Base-by-base conservation (phyloP, 148 eudicot species). In the Diospyros lotus region DNA sequence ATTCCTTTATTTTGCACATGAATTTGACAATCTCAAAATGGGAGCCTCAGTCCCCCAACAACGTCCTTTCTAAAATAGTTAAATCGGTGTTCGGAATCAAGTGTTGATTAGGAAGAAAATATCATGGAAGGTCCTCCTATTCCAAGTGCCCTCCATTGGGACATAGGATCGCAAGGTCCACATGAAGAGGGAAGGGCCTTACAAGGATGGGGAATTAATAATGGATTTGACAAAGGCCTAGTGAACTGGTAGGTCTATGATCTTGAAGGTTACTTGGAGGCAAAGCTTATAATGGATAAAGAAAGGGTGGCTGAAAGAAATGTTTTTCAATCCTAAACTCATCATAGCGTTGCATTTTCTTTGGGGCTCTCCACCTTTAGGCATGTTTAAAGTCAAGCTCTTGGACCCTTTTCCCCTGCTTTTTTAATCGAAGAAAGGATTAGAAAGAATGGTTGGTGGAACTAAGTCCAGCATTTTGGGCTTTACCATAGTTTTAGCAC, bases 211-310 rank as follows among this genome's bases (percentile, higher is more conserved):
- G 42, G 1, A 55, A 58, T 51, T 38, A 58, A 58, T 41, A 9
- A 76, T 58, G 48, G n/a, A 48, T 76, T 55, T 76, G 69, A 76
- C 51, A 69, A 28, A 59, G 45, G 39, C 51, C 52, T 61, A 48
- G 43, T 66, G 64, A 54, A 55, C 51, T 43, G 14, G 68, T 69
- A 68, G 79, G 73, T 60, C 62, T 48, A 48, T 68, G 14, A 4
- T 64, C 67, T 52, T 18, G 66, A 73, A 62, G 41, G 64, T 51
- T n/a, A 53, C 76, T 50, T 74, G 77, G 77, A 6, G 62, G 2
- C 2, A 48, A 77, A 69, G 74, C 58, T 28, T 44, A 58, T 9
- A 15, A 3, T 54, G 17, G 17, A 55, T n/a, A 10, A 53, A 64
- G 14, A 39, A 69, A 50, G 69, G 51, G 52, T 41, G n/a, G 58